Evolutionary conservation across 306 rosid species (phyloP), one percentile per base, ranked within the genome.

Genomic region (Quercus engelmannii): DNA sequence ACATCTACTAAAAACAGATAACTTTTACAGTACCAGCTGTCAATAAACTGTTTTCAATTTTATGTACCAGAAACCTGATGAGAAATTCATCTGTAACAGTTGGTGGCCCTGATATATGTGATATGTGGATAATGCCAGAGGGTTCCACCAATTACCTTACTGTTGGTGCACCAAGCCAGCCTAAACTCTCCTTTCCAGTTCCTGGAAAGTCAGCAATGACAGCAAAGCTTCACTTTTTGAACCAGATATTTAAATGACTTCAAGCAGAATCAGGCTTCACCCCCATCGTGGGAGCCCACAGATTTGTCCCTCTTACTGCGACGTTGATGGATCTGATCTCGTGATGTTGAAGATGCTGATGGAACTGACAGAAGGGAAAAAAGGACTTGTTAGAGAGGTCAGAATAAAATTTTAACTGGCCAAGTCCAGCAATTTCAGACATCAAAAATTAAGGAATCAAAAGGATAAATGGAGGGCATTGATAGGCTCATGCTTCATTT

Each of bases 251-350:
- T 49, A 63, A 35, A 75, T 55, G 21, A 43, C 78, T 75, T 72
- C 85, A 71, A 63, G 72, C 46, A 38, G 46, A 38, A 38, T 38
- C 11, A 38, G 46, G 46, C 25, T 74, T 57, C 72, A 67, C 41
- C 20, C 15, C n/a, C 43, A 49, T 74, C 87, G 71, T 51, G 68
- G 43, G 65, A 74, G 55, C 19, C 62, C 57, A 33, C 9, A 79
- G 17, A 5, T 26, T 15, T 13, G 38, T 14, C 69, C 28, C 38
- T 82, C 85, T 80, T 77, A 61, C 77, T 83, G 78, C 31, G 59
- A 26, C 3, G 84, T 82, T 75, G 81, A 81, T 62, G 83, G 78
- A 46, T 75, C 89, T 35, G 83, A 69, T 76, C 74, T 69, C 77
- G 75, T 67, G 72, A 67, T 35, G 72, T 67, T 35, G 51, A 67